Conservation (phyloP, 2,329 filamentous ascomycete genomes). For the Colletotrichum sp. region DNA sequence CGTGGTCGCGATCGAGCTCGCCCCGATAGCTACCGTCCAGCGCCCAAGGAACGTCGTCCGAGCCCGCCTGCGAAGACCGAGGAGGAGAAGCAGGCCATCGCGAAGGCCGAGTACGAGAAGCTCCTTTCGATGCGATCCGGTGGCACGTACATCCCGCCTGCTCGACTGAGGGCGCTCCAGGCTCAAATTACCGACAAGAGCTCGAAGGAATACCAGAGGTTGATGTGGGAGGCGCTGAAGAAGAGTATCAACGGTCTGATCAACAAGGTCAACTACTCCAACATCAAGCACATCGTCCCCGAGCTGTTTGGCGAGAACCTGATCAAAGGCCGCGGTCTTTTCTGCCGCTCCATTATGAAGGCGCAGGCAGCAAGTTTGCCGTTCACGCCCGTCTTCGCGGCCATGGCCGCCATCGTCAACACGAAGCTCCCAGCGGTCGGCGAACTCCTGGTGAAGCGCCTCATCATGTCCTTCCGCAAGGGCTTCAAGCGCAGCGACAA, state of each 20-base stretch:
- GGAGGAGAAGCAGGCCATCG: conserved; percentile 85
- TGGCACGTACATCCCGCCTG: conserved; percentile 95
- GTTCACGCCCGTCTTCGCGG: conserved; percentile 95
- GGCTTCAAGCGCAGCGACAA: conserved; percentile 97
- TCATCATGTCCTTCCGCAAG: conserved; percentile 94
- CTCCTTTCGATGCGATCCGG: conserved; percentile 91
- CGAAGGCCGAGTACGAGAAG: conserved; percentile 93
- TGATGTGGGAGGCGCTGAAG: conserved; percentile 98
- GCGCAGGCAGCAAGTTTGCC: conserved; percentile 94
- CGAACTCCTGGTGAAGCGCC: conserved; percentile 82
- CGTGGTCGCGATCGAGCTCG: conserved; percentile 41
- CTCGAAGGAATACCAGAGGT: conserved; percentile 96
- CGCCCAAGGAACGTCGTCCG: conserved; percentile 33
- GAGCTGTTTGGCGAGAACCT: conserved; percentile 96
- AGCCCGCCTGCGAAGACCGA: conserved; percentile 61
- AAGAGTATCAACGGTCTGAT: conserved; percentile 98
- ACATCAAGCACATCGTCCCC: conserved; percentile 97
- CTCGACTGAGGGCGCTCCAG: conserved; percentile 87
- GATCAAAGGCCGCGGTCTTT: conserved; percentile 86
- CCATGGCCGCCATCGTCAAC: conserved; percentile 96
- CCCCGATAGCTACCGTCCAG: conserved; percentile 56
- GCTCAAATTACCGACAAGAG: conserved; percentile 96
- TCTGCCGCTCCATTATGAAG: conserved; percentile 98
- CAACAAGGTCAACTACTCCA: conserved; percentile 98
- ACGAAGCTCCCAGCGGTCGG: conserved; percentile 96